These are phyloP conservation scores for Fagus sylvatica DNA, from an alignment of 306 rosid species.

Conservation along the genomic window DNA sequence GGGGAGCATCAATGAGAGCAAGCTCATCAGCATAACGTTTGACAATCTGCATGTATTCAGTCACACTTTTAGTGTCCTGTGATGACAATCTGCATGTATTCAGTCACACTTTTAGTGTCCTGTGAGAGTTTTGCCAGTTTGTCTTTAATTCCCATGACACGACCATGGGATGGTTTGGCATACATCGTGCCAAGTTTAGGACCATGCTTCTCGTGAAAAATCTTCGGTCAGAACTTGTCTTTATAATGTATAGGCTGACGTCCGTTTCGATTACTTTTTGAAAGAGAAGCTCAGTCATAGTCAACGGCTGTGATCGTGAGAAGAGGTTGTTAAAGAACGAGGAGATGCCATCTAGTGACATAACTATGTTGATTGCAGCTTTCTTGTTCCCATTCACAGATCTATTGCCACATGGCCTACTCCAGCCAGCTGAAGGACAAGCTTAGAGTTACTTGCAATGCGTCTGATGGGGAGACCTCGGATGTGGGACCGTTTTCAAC, in stretches of 20 bases:
- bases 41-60: no score
- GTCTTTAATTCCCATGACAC: no score
- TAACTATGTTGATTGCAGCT: constrained; percentile 59
- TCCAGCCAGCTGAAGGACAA: constrained; percentile 82
- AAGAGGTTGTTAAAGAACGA: constrained; percentile 77
- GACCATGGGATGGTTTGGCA: no score
- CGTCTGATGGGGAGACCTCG: constrained; percentile 66
- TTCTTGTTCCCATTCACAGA: constrained; percentile 56
- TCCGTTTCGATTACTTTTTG: constrained; percentile 73
- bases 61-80: no score
- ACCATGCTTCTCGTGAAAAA: constrained; percentile 66
- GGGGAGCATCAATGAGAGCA: no score
- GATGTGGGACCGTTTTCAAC: constrained; percentile 76
- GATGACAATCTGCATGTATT: no score
- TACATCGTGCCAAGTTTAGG: no score
- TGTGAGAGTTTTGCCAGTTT: no score
- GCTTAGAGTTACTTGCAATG: constrained; percentile 79
- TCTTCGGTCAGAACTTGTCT: constrained; percentile 78
- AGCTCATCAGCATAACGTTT: no score
- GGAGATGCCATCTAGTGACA: constrained; percentile 82
- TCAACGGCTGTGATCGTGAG: constrained; percentile 62
- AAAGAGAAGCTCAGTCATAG: constrained; percentile 60
- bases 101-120: no score
- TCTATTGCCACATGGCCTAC: constrained; percentile 82
- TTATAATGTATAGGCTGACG: constrained; percentile 76